Percentiles rank a stretch among this genome's conserved stretches.
Conservation (phyloP, 148 eudicot species). For the Fagopyrum homotropicum region DNA sequence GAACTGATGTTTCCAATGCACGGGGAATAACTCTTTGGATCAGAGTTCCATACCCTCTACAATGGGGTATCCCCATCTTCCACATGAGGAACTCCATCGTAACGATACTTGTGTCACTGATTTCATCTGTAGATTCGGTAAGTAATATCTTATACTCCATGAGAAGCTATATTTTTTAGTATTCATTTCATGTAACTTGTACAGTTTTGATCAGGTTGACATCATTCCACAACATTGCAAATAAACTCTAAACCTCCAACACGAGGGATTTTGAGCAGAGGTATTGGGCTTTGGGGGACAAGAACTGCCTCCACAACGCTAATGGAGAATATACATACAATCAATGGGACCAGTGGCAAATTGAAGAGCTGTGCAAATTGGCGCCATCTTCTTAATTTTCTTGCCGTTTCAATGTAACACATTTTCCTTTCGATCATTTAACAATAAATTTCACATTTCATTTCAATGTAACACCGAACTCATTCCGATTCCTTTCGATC, state of each 20-base stretch:
- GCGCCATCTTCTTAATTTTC: conserved; percentile 65
- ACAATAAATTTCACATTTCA: too few species aligned
- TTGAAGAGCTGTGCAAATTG: conserved; percentile 61
- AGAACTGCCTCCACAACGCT: conserved; percentile 86
- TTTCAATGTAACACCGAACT: too few species aligned
- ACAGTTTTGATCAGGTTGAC: conserved; percentile 42
- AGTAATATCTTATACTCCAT: conserved; percentile 24
- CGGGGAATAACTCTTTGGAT: conserved; percentile 85
- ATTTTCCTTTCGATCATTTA: too few species aligned
- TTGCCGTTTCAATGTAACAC: conserved; percentile 62
- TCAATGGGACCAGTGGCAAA: conserved; percentile 70
- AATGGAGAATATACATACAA: conserved; percentile 82
- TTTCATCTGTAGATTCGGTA: conserved; percentile 90
- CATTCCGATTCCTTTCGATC: too few species aligned
- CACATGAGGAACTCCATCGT: conserved; percentile 71
- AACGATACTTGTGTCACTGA: conserved; percentile 67
- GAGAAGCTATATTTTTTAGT: background rate
- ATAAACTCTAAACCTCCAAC: conserved; percentile 76
- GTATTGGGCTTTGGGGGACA: conserved; percentile 95
- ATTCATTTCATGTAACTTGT: background rate
- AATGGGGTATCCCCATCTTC: conserved; percentile 93
- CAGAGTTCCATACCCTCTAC: conserved; percentile 83
- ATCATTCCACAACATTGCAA: conserved; percentile 61
- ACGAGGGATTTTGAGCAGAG: conserved; percentile 71
- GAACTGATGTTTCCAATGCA: conserved; percentile 93